Conservation (phyloP, 306 rosid genomes). For the Cicer bijugum region DNA sequence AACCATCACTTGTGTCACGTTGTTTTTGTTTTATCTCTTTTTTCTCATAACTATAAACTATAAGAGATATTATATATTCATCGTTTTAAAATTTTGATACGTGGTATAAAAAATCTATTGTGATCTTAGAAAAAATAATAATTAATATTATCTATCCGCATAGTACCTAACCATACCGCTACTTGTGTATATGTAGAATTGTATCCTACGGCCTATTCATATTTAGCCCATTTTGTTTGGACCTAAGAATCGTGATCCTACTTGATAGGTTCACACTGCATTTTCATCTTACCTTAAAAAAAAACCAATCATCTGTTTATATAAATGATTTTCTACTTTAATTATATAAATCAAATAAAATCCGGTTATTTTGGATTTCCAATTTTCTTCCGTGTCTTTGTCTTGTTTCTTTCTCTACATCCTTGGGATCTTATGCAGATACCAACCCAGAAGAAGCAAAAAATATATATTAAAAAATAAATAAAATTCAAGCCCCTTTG, state of each 20-base stretch:
- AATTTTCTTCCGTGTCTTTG: conserved; percentile 2
- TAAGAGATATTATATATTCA: too few relatives aligned
- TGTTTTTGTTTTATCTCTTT: too few relatives aligned
- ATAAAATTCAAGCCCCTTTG: conserved; percentile 40
- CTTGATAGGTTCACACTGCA: conserved; percentile 38
- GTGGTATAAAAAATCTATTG: too few relatives aligned
- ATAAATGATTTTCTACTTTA: conserved; percentile 19
- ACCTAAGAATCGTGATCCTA: conserved; percentile 33
- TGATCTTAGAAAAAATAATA: too few relatives aligned
- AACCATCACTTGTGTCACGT: too few relatives aligned
- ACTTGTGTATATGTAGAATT: too few relatives aligned
- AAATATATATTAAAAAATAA: neutral
- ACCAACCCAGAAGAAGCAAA: conserved; percentile 44
- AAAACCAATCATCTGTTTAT: conserved; percentile 29
- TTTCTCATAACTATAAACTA: too few relatives aligned
- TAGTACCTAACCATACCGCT: too few relatives aligned
- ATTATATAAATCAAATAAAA: neutral
- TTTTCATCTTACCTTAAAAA: conserved; percentile 5
- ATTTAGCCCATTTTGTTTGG: conserved; percentile 36
- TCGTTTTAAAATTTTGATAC: too few relatives aligned
- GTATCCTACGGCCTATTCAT: neutral
- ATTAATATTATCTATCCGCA: too few relatives aligned
- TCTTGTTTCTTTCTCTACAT: conserved; percentile 35
- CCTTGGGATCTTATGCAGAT: conserved; percentile 43
- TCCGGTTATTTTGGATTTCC: neutral